Conservation (phyloP, 441 rosid genomes). For the Melianthus villosus region DNA sequence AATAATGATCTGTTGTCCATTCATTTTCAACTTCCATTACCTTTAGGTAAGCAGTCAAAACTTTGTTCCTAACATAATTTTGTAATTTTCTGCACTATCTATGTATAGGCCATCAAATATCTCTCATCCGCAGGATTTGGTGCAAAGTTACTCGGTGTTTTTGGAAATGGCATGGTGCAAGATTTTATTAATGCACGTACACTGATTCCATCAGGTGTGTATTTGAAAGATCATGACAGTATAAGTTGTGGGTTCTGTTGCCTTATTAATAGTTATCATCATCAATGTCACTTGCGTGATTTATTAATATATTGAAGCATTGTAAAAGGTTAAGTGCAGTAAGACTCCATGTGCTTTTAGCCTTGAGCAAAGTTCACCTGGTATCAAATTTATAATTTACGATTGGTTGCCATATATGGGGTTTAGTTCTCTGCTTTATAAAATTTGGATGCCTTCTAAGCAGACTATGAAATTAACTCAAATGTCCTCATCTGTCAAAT, state of each 20-base stretch:
- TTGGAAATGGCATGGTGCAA: slow-evolving; percentile 92
- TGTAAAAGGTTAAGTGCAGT: neutral
- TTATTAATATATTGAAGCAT: neutral
- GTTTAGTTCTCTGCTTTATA: neutral
- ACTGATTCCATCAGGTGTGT: slow-evolving; percentile 47
- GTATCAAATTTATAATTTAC: neutral
- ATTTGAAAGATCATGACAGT: neutral
- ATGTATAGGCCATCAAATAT: slow-evolving; percentile 67
- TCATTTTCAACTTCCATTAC: neutral
- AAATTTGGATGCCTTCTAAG: no score
- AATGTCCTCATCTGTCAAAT: no score
- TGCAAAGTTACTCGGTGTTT: slow-evolving; percentile 79
- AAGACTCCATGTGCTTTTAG: neutral
- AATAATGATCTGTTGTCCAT: no score
- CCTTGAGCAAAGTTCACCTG: neutral
- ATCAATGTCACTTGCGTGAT: neutral
- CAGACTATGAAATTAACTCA: no score
- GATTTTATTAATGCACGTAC: slow-evolving; percentile 80
- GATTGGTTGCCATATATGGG: neutral
- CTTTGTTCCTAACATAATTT: neutral
- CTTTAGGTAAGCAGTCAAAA: neutral
- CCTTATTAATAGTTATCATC: neutral
- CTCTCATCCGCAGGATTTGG: slow-evolving; percentile 96
- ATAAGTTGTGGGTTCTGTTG: neutral
- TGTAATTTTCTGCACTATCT: slow-evolving; percentile 11